A percentile compares a stretch with the other conserved stretches of the same genome.
Evolutionary conservation across 768 basidiomycete genomes (phyloP).

Genomic region (Royoungia palumana): DNA sequence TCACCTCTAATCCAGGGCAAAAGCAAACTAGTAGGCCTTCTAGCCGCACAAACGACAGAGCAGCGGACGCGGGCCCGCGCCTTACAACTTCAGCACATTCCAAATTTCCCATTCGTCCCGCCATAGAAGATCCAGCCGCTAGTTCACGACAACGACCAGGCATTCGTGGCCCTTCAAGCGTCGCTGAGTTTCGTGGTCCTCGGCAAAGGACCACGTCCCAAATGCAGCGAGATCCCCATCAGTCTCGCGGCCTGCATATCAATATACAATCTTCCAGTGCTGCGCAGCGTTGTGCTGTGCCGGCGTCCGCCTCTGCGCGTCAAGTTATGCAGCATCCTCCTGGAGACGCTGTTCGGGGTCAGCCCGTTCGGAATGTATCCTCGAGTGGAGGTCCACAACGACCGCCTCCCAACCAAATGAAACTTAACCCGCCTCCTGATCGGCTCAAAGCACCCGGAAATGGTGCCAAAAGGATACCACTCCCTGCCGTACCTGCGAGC

Average conservation of each 20-base stretch:
- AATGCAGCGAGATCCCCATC: slow-evolving; percentile 14
- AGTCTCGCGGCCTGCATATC: slow-evolving; percentile 14
- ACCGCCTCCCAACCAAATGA: slow-evolving; percentile 23
- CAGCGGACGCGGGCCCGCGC: slow-evolving; percentile 6
- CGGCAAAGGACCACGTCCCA: slow-evolving; percentile 21
- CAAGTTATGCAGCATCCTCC: slow-evolving; percentile 10
- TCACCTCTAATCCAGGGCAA: slow-evolving; percentile 9
- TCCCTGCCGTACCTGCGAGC: slow-evolving; percentile 17
- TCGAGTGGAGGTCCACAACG: slow-evolving; percentile 23
- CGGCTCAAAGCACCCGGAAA: slow-evolving; percentile 27
- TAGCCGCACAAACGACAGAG: slow-evolving; percentile 20
- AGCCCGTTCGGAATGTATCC: slow-evolving; percentile 1
- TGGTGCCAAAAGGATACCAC: slow-evolving; percentile 33
- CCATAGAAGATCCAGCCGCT: not conserved
- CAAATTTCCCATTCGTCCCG: slow-evolving; percentile 12
- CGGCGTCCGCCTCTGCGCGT: slow-evolving; percentile 10
- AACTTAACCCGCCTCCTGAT: slow-evolving; percentile 16
- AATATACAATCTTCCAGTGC: slow-evolving; percentile 13
- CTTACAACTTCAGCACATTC: slow-evolving; percentile 6
- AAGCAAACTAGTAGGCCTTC: slow-evolving; percentile 23
- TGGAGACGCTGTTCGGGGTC: not conserved
- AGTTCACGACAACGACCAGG: slow-evolving; percentile 8
- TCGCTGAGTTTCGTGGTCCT: slow-evolving; percentile 7
- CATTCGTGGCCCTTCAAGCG: not conserved
- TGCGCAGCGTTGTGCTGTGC: slow-evolving; percentile 19